A percentile compares a stretch with the other conserved stretches of the same genome.
These are phyloP conservation scores for Penicillium bovifimosum DNA, from an alignment of 495 filamentous ascomycete species.

Conservation along the genomic window DNA sequence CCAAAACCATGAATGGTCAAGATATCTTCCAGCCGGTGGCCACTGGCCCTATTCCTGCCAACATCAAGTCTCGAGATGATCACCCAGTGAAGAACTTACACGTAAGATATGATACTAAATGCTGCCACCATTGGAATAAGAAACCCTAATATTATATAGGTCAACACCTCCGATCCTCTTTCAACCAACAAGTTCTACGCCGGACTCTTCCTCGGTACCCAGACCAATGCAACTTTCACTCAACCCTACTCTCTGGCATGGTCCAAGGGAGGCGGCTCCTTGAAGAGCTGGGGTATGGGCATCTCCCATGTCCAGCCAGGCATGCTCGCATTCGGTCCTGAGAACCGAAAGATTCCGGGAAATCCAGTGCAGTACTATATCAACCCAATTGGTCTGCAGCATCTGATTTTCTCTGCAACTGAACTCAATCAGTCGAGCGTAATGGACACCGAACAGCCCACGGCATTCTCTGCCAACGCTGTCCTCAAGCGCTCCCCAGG, in stretches of 20 bases:
- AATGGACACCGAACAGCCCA: constrained; percentile 57
- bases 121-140: constrained; percentile 1
- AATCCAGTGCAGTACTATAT: constrained; percentile 65
- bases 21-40: constrained; percentile 56
- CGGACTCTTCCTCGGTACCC: constrained; percentile 77
- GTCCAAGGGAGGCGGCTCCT: constrained; percentile 61
- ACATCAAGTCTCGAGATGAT: constrained; percentile 45
- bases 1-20: constrained; percentile 28
- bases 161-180: constrained; percentile 48
- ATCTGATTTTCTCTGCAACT: constrained; percentile 67
- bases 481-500: constrained; percentile 53
- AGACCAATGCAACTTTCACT: constrained; percentile 66
- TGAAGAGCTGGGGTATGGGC: constrained; percentile 69
- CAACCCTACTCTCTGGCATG: constrained; percentile 82
- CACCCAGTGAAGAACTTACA: constrained; percentile 47
- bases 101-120: constrained; percentile 27
- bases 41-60: constrained; percentile 50
- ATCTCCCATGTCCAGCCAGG: constrained; percentile 64
- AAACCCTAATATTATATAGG: constrained; percentile 17
- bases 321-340: constrained; percentile 58
- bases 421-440: constrained; percentile 58
- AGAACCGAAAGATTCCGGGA: constrained; percentile 44
- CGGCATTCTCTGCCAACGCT: constrained; percentile 67
- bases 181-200: constrained; percentile 91
- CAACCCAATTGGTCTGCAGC: constrained; percentile 78